Percentiles rank a stretch among this genome's conserved stretches.
phyloP scores from a whole-genome alignment of 164 flowering plant species.

The Umbellularia californica region DNA sequence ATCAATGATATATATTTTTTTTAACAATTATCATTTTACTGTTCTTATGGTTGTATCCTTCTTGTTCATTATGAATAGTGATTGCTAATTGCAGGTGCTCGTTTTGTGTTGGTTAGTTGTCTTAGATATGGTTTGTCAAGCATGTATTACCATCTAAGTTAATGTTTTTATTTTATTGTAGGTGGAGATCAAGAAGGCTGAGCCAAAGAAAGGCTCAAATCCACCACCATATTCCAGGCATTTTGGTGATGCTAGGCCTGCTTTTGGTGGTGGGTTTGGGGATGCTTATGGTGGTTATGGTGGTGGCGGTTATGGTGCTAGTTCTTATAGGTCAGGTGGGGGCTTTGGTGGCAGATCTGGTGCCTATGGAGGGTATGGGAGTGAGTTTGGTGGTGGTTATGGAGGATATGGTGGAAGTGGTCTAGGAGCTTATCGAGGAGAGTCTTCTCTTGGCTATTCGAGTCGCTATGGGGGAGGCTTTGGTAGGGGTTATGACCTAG shows the following conservation, averaged over 20 bases:
- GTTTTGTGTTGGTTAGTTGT: background rate
- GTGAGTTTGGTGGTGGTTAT: constrained; percentile 49
- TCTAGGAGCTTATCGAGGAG: constrained; percentile 57
- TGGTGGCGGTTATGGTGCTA: constrained; percentile 38
- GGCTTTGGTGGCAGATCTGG: constrained; percentile 52
- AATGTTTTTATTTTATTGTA: constrained; percentile 28
- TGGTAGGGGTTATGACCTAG: constrained; percentile 56
- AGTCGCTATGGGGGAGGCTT: constrained; percentile 58
- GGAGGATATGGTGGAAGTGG: constrained; percentile 60
- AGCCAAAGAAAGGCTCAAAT: constrained; percentile 69
- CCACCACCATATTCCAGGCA: constrained; percentile 50
- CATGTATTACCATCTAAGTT: constrained; percentile 17
- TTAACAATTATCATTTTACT: background rate
- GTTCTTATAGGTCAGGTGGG: constrained; percentile 58
- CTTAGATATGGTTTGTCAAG: constrained; percentile 10
- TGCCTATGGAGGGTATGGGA: constrained; percentile 50
- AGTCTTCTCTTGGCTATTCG: constrained; percentile 56
- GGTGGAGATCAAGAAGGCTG: constrained; percentile 97
- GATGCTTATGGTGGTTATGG: constrained; percentile 64
- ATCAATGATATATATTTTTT: background rate
- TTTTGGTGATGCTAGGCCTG: constrained; percentile 42
- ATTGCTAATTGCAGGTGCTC: background rate
- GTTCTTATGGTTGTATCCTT: background rate
- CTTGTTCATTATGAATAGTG: background rate
- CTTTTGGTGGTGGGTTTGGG: constrained; percentile 54